A percentile compares a stretch with the other conserved stretches of the same genome.
These are phyloP conservation scores for Scheffersomyces lignicola DNA, from an alignment of 1,139 yeast genomes.

Conservation along the genomic window DNA sequence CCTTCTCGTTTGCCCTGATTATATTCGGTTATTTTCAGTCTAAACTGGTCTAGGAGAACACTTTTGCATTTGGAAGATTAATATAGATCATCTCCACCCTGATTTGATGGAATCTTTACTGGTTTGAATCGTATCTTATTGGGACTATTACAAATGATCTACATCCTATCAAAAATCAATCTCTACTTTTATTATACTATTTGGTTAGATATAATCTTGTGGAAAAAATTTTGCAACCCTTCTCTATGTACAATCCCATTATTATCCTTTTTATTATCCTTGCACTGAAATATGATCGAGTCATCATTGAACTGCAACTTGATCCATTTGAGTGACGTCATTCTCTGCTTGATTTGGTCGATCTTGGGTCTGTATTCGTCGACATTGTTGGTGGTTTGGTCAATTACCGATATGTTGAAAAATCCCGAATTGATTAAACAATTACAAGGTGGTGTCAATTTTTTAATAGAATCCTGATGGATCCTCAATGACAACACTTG, in stretches of 20 bases:
- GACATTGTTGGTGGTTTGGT: neutral
- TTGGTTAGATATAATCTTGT: slow-evolving; percentile 10
- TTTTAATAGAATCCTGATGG: neutral
- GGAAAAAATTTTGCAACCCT: slow-evolving; percentile 12
- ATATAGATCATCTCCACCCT: slow-evolving; percentile 53
- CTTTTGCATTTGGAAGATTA: slow-evolving; percentile 47
- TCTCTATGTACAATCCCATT: slow-evolving; percentile 10
- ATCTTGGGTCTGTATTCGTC: neutral
- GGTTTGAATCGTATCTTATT: slow-evolving; percentile 22
- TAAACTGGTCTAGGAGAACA: slow-evolving; percentile 51
- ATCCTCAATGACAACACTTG: slow-evolving; percentile 1
- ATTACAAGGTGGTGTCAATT: neutral
- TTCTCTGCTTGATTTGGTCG: neutral
- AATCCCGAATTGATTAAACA: slow-evolving; percentile 2
- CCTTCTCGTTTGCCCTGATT: slow-evolving; percentile 54
- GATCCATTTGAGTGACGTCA: slow-evolving; percentile 3
- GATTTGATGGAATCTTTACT: slow-evolving; percentile 19
- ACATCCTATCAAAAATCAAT: slow-evolving; percentile 17
- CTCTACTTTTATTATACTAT: neutral
- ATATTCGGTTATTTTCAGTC: slow-evolving; percentile 55
- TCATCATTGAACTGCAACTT: slow-evolving; percentile 2
- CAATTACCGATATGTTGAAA: neutral
- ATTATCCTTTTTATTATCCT: neutral
- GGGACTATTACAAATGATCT: slow-evolving; percentile 47
- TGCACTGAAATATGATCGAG: slow-evolving; percentile 2